A percentile compares a stretch with the other conserved stretches of the same genome.
Conservation (phyloP, 106 monocot species). For the Dendrobium nobile region DNA sequence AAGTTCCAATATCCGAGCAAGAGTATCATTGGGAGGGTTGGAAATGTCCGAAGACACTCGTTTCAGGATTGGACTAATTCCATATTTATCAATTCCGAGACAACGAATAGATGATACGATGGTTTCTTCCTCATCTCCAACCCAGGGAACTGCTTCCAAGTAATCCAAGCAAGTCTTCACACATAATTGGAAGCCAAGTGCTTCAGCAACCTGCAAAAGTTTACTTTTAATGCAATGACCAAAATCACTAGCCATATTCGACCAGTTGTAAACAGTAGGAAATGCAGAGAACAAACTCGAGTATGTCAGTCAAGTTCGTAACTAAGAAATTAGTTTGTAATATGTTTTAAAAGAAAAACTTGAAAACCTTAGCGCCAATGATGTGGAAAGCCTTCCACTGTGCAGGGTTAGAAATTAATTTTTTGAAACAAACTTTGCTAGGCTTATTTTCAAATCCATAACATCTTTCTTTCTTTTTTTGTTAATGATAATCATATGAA, state of each 20-base stretch:
- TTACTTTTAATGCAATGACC: background rate
- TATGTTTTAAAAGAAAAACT: no score
- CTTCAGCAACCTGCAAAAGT: conserved; percentile 70
- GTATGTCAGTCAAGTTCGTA: no score
- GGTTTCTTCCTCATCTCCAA: conserved; percentile 88
- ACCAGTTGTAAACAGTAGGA: no score
- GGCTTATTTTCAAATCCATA: no score
- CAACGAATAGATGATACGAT: conserved; percentile 61
- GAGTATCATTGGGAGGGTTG: conserved; percentile 68
- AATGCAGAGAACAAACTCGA: no score
- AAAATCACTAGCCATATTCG: background rate
- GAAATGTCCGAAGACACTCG: conserved; percentile 67
- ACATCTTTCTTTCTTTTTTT: no score
- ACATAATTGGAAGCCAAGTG: conserved; percentile 64
- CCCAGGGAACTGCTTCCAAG: conserved; percentile 95
- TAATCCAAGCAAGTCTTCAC: conserved; percentile 89
- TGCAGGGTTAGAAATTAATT: no score
- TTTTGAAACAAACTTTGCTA: no score
- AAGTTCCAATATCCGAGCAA: conserved; percentile 70
- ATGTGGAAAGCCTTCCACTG: no score
- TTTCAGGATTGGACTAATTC: conserved; percentile 63
- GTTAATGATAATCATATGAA: no score
- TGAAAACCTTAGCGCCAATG: no score
- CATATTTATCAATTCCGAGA: conserved; percentile 47
- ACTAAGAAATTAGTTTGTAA: no score